Base-by-base conservation (phyloP, 805 yeast genomes). In the Saturnispora quitensis region DNA sequence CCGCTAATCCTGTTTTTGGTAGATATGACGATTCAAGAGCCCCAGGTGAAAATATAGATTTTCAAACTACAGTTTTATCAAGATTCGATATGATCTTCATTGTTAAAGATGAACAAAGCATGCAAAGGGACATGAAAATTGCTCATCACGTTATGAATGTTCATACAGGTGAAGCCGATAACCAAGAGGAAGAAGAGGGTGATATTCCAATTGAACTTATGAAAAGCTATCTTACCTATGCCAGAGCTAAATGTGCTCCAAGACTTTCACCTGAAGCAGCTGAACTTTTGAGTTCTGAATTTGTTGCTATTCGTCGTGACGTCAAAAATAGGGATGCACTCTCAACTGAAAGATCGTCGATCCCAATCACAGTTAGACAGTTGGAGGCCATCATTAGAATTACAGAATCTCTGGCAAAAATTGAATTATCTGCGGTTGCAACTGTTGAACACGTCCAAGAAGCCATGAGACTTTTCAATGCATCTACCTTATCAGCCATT, bases 11-110 rank as follows among this genome's bases (percentile, higher is more conserved):
- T 3, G 81, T 89, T 40, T 93, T 86, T 67, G 99, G 99, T 54
- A 78, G 98, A 57, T 93, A 93, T 67, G 98, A 93, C 68, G 97
- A 91, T 56, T 78, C 86, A 75, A 91, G 89, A 68, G 82, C 95
- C 38, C 97, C 99, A 0, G 98, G 99, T 55, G 99, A 93, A 65
- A 93, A 93, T 63, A 91, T 93, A 61, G 99, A 93, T 68, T 93
- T 93, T 73, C 99, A 93, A 69, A 87, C 96, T 1, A 91, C 99
- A 1, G 86, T 93, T 69, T 74, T 93, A 68, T 93, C 99, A 12
- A 85, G 99, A 72, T 93, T 93, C 67, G 99, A 93, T 70, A 93
- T 93, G 98, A 93, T 93, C 62, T 93, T 89, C 70, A 88, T 93
- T 60, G 96, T 93, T 50, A 91, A 89, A 63, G 99, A 93, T 70